A percentile compares a stretch with the other conserved stretches of the same genome.
phyloP scores from a whole-genome alignment of 441 rosid species.

The Iberis amara region DNA sequence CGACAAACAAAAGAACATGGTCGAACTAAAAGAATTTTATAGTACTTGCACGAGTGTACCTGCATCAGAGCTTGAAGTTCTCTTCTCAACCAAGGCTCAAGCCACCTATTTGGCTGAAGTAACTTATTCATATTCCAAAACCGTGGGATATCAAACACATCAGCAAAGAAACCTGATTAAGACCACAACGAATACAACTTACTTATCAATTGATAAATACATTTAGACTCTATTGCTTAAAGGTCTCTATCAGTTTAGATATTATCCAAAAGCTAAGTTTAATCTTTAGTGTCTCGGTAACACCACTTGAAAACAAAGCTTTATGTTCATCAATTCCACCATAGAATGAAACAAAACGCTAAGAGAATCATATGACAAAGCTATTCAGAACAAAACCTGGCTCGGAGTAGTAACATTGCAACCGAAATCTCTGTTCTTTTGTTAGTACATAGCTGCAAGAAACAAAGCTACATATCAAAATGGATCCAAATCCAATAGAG shows the following conservation, averaged over 20 bases:
- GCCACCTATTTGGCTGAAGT: constrained; percentile 58
- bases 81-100: constrained; percentile 68
- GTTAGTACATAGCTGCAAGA: constrained; percentile 49
- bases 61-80: constrained; percentile 85
- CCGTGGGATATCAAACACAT: constrained; percentile 40
- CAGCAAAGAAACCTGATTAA: constrained; percentile 52
- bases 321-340: background rate
- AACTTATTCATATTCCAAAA: constrained; percentile 68
- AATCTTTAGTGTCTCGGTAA: background rate
- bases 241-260: too few species aligned
- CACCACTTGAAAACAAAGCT: background rate
- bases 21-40: too few species aligned
- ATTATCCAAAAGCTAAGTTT: background rate
- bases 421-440: constrained; percentile 55
- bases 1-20: background rate
- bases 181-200: constrained; percentile 8
- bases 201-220: too few species aligned
- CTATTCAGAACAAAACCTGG: constrained; percentile 41
- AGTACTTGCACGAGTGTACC: constrained; percentile 32
- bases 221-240: too few species aligned
- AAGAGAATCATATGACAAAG: background rate
- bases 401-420: constrained; percentile 59
- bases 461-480: background rate
- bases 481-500: background rate
- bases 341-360: background rate